Evolutionary conservation across 148 eudicot genomes (phyloP), one percentile per base, ranked within the genome.

Genomic region (Hydrangea macrophylla): DNA sequence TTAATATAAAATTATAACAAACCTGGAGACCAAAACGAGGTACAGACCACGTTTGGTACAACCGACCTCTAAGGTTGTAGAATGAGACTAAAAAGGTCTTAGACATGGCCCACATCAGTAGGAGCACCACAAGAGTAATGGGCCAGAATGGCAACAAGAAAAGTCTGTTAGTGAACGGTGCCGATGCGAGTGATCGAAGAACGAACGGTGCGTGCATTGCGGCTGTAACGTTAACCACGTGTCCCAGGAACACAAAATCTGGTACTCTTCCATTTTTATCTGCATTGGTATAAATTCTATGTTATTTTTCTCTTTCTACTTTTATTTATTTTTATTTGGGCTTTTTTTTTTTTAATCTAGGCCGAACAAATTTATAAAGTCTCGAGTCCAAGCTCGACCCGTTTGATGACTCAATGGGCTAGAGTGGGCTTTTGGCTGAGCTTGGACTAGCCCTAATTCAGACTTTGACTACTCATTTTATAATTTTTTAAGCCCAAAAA

Each of bases 211-310:
- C 81, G 60, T 88, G 96, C 78, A 88, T 35, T 26, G 86, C 64
- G 0, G 89, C 77, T 15, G 73, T 71, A 27, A 90, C 0, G 70
- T 90, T 91, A 36, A 90, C 89, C 22, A 73, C 77, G 45, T 90
- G 96, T 12, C 86, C 96, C 57, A 90, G 72, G 83, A 90, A 90
- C 67, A 90, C 96, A 62, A 90, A 90, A 57, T 84, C 86, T 0
- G 96, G 91, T 9, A 84, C 86, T 37, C 76, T 86, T 13, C 61
- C 64, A 18, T 84, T 80, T 73, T 75, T 79, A 23, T 66, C 93
- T 88, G 81, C 78, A 77, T 24, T 24, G 32, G 36, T 50, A 35
- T 7, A 10, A 27, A 6, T 45, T 10, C 13, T 17, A 45, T 6
- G n/a, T 45, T 45, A n/a, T n/a, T n/a, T n/a, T n/a, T n/a, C n/a